Evolutionary conservation across 305 asterid genomes (phyloP), one percentile per base, ranked within the genome.

Genomic region (Plantago coronopus): DNA sequence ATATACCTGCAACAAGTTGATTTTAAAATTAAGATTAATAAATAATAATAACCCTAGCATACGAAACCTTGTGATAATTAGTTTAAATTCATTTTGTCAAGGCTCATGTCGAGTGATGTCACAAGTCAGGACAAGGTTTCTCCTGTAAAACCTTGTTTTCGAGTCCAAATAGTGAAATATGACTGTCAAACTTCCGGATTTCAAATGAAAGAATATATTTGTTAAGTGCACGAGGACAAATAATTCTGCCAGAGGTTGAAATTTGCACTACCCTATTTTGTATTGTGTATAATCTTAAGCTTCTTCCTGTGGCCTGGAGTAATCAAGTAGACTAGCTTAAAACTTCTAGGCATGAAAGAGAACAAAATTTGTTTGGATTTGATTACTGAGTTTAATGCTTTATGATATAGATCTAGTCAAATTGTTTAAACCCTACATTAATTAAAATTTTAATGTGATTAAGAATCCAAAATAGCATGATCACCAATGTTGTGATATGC

Each of bases 401-500:
- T 57, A 67, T 38, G 51, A 59, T 46, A 45, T 57, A 19, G 43
- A 43, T 55, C 17, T 22, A 61, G 29, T 48, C 19, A 37, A 21
- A 18, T 19, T 29, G 34, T 34, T 27, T 60, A 20, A 31, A 22
- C 56, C 40, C 48, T 57, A 56, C 23, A 43, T 50, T 42, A 31
- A 43, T 47, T 57, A 49, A 40, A 46, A 58, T 48, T 59, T 53
- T 37, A 38, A 15, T 38, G 23, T 40, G 49, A 38, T 14, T 20
- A 34, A 45, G 53, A 22, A 34, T 31, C 48, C 21, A 38, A 37
- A 62, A 18, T 10, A 34, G 64, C 47, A 14, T 56, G 62, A 31
- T 47, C 57, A 57, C 50, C 45, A 44, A 23, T n/a, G 42, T 65
- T 23, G 63, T 57, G 46, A 22, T 47, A 23, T 15, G 47, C 42